phyloP scores from a whole-genome alignment of 352 stramenopile genomes.

The Pythium phragmiticola region DNA sequence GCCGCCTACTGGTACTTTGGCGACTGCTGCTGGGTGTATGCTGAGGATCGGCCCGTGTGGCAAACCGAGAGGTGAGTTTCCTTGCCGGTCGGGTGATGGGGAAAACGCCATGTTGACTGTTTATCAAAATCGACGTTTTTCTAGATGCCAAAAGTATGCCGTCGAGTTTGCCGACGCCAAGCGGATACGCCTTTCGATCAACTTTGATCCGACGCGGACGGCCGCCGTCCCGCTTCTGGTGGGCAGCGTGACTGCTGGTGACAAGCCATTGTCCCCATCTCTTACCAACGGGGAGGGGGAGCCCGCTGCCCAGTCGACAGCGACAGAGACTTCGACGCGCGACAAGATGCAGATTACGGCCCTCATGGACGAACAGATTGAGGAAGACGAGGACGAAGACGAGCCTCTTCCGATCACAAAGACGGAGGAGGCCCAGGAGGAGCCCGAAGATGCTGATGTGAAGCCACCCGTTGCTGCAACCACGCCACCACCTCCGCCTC shows the following conservation, averaged over 20 bases:
- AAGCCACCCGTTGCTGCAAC: neutral
- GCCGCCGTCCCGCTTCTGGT: neutral
- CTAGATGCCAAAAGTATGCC: constrained; percentile 31
- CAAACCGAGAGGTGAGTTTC: constrained; percentile 34
- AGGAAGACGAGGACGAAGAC: constrained; percentile 26
- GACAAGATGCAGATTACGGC: constrained; percentile 23
- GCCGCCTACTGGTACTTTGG: constrained; percentile 86
- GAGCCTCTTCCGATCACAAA: constrained; percentile 15
- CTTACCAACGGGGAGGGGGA: neutral
- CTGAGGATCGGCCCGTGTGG: constrained; percentile 70
- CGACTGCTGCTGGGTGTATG: constrained; percentile 84
- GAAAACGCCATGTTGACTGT: neutral
- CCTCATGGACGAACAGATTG: constrained; percentile 27
- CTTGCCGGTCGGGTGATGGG: neutral
- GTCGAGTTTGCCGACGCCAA: constrained; percentile 78
- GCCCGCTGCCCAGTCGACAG: neutral
- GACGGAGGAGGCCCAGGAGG: neutral
- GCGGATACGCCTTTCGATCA: constrained; percentile 75
- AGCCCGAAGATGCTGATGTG: neutral
- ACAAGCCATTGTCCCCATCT: neutral
- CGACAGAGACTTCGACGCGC: neutral
- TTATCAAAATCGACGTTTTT: too few species aligned
- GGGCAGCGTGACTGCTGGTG: neutral
- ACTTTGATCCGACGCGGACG: constrained; percentile 42
- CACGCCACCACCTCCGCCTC: neutral